phyloP scores from a whole-genome alignment of 768 basidiomycete species.

The Termitomyces eurrhizus region DNA sequence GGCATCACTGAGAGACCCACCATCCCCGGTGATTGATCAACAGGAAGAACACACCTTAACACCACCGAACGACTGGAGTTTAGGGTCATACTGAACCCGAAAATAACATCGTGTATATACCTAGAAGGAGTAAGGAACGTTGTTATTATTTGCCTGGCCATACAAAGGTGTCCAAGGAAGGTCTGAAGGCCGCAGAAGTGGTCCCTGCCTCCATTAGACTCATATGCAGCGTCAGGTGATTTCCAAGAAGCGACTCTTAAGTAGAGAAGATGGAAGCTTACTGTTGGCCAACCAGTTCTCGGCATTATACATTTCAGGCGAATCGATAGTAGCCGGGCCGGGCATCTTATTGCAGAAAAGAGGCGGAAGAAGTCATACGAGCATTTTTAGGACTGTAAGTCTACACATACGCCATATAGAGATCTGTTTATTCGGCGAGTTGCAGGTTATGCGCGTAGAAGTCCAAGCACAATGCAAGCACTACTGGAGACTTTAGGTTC shows the following conservation, averaged over 20 bases:
- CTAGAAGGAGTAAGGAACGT: constrained; percentile 81
- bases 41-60: constrained; percentile 43
- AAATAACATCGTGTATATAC: constrained; percentile 27
- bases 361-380: not conserved
- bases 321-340: not conserved
- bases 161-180: constrained; percentile 85
- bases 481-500: not conserved
- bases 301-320: constrained; percentile 82
- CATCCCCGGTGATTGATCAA: constrained; percentile 26
- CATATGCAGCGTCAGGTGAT: constrained; percentile 51
- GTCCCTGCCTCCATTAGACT: constrained; percentile 63
- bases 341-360: not conserved
- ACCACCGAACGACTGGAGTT: constrained; percentile 57
- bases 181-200: constrained; percentile 66
- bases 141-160: constrained; percentile 82
- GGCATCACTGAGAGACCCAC: constrained; percentile 38
- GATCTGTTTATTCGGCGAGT: not conserved
- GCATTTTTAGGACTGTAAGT: not conserved
- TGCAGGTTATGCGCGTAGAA: not conserved
- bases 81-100: not conserved
- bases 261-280: constrained; percentile 26
- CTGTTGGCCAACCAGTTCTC: constrained; percentile 88
- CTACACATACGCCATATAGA: not conserved
- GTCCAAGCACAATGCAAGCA: not conserved
- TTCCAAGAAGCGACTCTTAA: constrained; percentile 28